Percentiles rank a stretch among this genome's conserved stretches.
These are phyloP conservation scores for Cynara cardunculus DNA, from an alignment of 129 eudicot species.

Conservation along the genomic window DNA sequence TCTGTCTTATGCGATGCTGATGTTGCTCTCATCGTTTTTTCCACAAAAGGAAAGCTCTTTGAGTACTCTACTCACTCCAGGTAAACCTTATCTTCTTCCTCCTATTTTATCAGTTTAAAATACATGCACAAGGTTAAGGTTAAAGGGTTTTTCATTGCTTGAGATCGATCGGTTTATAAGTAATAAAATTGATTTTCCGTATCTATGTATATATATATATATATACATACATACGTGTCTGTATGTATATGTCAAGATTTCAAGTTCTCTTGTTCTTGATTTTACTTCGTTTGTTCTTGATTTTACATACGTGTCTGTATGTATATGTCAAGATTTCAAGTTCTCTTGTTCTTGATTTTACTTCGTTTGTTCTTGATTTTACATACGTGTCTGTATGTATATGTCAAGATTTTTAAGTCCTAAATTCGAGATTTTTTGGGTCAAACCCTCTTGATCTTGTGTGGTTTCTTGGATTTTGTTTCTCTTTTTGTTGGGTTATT, in stretches of 20 bases:
- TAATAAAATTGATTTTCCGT: neutral
- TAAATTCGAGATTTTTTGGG: conserved; percentile 17
- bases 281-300: neutral
- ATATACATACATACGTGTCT: neutral
- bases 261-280: conserved; percentile 8
- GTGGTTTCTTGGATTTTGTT: neutral
- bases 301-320: too few relatives aligned
- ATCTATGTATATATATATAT: too few relatives aligned
- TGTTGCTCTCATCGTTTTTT: conserved; percentile 74
- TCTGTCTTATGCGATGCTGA: conserved; percentile 72
- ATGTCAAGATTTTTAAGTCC: too few relatives aligned
- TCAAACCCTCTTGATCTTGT: conserved; percentile 16
- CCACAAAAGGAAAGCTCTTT: conserved; percentile 74
- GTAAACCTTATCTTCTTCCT: conserved; percentile 7
- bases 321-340: conserved; percentile 13
- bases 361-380: neutral
- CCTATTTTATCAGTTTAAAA: neutral
- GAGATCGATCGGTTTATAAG: neutral
- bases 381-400: too few relatives aligned
- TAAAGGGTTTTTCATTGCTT: neutral
- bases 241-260: conserved; percentile 8
- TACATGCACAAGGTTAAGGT: conserved; percentile 1
- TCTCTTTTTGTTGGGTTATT: neutral
- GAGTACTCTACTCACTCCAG: conserved; percentile 82
- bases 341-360: conserved; percentile 9